Percentiles rank a stretch among this genome's conserved stretches.
Evolutionary conservation across 1,284 basidiomycete genomes (phyloP).

Genomic region (Apiotrichum gracile): DNA sequence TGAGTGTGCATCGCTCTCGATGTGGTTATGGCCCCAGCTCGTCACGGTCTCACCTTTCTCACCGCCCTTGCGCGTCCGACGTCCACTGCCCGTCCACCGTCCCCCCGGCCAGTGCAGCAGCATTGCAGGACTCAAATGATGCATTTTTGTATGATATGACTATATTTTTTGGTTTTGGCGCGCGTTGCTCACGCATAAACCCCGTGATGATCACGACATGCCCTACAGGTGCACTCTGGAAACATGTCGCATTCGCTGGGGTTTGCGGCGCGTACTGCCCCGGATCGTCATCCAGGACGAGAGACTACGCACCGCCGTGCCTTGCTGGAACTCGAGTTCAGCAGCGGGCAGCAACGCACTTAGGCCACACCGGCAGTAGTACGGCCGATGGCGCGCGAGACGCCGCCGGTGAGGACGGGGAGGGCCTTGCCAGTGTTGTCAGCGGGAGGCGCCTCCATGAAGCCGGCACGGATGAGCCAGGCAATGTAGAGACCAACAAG

Average conservation of each 20-base stretch:
- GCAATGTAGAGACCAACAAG: slow-evolving; percentile 86
- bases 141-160: not conserved
- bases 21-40: too few species aligned
- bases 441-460: slow-evolving; percentile 63
- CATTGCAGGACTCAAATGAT: too few species aligned
- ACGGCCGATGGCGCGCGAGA: slow-evolving; percentile 45
- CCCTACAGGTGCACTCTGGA: not conserved
- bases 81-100: too few species aligned
- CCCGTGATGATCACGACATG: not conserved
- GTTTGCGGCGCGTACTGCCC: not conserved
- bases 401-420: slow-evolving; percentile 43
- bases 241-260: not conserved
- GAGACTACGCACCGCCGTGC: not conserved
- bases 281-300: not conserved
- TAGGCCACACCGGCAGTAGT: slow-evolving; percentile 37
- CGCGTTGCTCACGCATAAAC: not conserved
- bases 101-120: too few species aligned
- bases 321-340: too few species aligned
- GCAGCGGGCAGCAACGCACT: not conserved
- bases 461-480: slow-evolving; percentile 84
- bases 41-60: too few species aligned
- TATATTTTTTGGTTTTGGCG: not conserved
- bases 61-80: too few species aligned
- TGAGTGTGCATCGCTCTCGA: too few species aligned
- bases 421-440: slow-evolving; percentile 29